Conservation (phyloP, 1,284 basidiomycete genomes). For the Calocybe gambosa region DNA sequence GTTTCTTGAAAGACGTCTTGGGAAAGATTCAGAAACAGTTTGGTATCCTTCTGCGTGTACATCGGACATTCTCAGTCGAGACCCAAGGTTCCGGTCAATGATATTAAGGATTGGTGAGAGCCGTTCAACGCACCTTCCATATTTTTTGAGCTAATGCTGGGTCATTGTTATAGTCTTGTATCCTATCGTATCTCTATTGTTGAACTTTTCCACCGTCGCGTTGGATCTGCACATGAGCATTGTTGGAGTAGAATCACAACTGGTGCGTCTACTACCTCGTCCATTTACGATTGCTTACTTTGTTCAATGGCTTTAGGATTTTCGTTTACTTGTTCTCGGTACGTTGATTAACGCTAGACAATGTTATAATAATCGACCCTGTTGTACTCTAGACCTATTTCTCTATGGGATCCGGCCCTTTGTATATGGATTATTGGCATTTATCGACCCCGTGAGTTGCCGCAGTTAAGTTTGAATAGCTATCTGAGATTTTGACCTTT, state of each 20-base stretch:
- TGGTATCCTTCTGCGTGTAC: neutral
- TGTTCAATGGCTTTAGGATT: neutral
- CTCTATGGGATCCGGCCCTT: conserved; percentile 17
- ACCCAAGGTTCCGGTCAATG: conserved; percentile 11
- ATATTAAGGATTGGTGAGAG: conserved; percentile 20
- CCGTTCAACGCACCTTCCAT: neutral
- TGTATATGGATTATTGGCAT: conserved; percentile 18
- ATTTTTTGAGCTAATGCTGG: too few species aligned
- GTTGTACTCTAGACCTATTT: conserved; percentile 13
- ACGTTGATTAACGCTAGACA: too few species aligned
- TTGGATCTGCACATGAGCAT: conserved; percentile 17
- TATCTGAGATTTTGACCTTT: neutral
- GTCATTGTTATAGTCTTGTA: conserved; percentile 15
- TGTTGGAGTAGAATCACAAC: conserved; percentile 5
- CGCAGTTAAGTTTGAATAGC: neutral
- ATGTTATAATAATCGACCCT: neutral
- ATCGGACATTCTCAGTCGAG: conserved; percentile 1
- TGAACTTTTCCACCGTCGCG: conserved; percentile 15
- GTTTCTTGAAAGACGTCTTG: neutral
- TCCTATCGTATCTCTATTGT: conserved; percentile 18
- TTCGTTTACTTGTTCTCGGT: conserved; percentile 6
- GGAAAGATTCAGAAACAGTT: neutral
- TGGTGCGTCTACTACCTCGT: conserved; percentile 5
- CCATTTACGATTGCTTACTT: neutral
- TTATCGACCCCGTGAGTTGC: conserved; percentile 17